A percentile compares a stretch with the other conserved stretches of the same genome.
Evolutionary conservation across 1,284 basidiomycete genomes (phyloP).

Genomic region (Heterobasidion irregulare): DNA sequence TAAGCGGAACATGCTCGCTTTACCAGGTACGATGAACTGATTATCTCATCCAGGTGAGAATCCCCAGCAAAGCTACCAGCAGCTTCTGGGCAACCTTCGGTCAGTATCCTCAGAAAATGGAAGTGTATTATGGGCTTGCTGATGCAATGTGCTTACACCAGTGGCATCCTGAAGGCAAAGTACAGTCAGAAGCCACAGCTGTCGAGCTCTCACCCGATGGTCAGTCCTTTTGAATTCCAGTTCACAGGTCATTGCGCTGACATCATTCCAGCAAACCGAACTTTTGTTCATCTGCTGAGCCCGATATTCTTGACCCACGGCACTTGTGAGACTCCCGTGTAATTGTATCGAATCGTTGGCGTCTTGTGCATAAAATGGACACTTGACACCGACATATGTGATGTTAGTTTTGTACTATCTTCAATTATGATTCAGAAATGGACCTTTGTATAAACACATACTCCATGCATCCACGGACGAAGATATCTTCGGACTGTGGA

Average conservation of each 20-base stretch:
- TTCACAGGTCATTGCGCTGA: not conserved
- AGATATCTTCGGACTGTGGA: no score
- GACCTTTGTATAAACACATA: no score
- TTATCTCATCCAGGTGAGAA: conserved; percentile 36
- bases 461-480: no score
- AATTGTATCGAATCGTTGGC: not conserved
- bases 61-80: conserved; percentile 72
- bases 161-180: conserved; percentile 50
- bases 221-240: conserved; percentile 20
- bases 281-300: conserved; percentile 44
- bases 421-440: no score
- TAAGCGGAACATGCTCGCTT: conserved; percentile 20
- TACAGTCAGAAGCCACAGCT: conserved; percentile 82
- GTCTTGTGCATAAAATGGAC: not conserved
- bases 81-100: conserved; percentile 70
- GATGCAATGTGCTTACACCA: conserved; percentile 10
- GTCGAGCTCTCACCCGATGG: conserved; percentile 74
- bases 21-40: conserved; percentile 3
- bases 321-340: not conserved
- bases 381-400: no score
- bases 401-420: no score
- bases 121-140: not conserved
- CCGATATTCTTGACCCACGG: not conserved
- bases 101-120: conserved; percentile 14
- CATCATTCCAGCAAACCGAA: conserved; percentile 37